Evolutionary conservation across 345 rosid species (phyloP), one percentile per base, ranked within the genome.

Genomic region (Capsella bursapastoris): DNA sequence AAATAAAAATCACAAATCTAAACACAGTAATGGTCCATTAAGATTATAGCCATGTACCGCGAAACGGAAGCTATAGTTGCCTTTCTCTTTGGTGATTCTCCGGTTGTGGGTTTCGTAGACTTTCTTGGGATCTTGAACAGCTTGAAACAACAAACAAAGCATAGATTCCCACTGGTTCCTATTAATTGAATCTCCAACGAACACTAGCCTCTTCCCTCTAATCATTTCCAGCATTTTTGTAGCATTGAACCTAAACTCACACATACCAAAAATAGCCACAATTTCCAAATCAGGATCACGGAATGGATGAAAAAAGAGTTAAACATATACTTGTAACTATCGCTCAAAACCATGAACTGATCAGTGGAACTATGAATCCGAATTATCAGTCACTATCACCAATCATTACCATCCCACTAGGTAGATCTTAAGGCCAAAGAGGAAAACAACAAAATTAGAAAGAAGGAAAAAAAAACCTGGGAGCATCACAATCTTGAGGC

Each of bases 131-230:
- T 92, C 99, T 77, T 48, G 82, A 47, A 90, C 73, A 38, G 89
- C 97, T 76, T 75, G 83, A 80, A 86, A 82, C 78, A 95, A 73
- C 90, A 90, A 41, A 77, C 99, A 95, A 63, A 95, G 80, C 96
- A 95, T 83, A 27, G 97, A 95, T 75, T 95, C 99, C 97, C 99
- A 95, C 58, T 90, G 99, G 80, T 91, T 95, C 72, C 97, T 84
- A 73, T 91, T 95, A 47, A 95, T 84, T 7, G 97, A 95, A 84
- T 95, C 99, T 27, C 99, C 99, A 60, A 95, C 97, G 71, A 95
- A 95, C 68, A 92, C 90, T 68, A 95, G 57, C 80, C 99, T 89
- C 77, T 90, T 91, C 78, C 97, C 97, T 84, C 92, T 83, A 1
- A 95, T 85, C 79, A 82, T 66, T 28, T 89, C 88, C 84, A 91